Percentiles rank a stretch among this genome's conserved stretches.
phyloP scores from a whole-genome alignment of 2,329 filamentous ascomycete genomes.

The Coniochaeta prunicola region DNA sequence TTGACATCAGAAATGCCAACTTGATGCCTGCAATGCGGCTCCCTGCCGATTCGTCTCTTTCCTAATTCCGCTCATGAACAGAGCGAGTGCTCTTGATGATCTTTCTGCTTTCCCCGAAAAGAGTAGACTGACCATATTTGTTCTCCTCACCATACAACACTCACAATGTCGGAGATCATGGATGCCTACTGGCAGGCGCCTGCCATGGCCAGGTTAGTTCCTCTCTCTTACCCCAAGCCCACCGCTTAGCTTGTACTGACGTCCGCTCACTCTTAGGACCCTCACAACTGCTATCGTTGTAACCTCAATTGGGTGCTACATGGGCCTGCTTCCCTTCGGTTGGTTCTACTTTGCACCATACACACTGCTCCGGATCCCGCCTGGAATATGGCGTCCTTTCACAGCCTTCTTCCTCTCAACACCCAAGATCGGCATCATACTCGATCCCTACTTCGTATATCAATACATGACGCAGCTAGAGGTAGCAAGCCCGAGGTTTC shows the following conservation, averaged over 20 bases:
- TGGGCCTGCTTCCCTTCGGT: slow-evolving; percentile 42
- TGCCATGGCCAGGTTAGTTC: slow-evolving; percentile 33
- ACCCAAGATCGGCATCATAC: slow-evolving; percentile 44
- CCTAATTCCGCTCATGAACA: not conserved
- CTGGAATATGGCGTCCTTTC: slow-evolving; percentile 34
- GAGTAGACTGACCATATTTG: slow-evolving; percentile 4
- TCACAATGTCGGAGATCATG: slow-evolving; percentile 30
- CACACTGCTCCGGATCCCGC: slow-evolving; percentile 47
- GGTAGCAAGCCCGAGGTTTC: slow-evolving; percentile 62
- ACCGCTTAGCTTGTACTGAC: not conserved
- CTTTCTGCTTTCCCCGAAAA: not conserved
- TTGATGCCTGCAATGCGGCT: not conserved
- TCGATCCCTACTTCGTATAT: slow-evolving; percentile 77
- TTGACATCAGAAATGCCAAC: slow-evolving; percentile 1
- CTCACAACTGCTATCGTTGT: slow-evolving; percentile 57
- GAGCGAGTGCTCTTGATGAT: slow-evolving; percentile 6
- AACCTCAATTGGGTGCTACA: slow-evolving; percentile 54
- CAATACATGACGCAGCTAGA: slow-evolving; percentile 72
- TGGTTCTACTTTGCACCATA: slow-evolving; percentile 48
- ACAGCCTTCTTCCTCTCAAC: slow-evolving; percentile 35
- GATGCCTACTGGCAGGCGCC: slow-evolving; percentile 32
- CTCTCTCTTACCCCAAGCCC: not conserved
- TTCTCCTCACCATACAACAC: not conserved
- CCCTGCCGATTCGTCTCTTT: not conserved
- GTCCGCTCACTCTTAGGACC: slow-evolving; percentile 40